Conservation (phyloP, 176 grass and related monocot genomes). For the Zoysia pacifica region DNA sequence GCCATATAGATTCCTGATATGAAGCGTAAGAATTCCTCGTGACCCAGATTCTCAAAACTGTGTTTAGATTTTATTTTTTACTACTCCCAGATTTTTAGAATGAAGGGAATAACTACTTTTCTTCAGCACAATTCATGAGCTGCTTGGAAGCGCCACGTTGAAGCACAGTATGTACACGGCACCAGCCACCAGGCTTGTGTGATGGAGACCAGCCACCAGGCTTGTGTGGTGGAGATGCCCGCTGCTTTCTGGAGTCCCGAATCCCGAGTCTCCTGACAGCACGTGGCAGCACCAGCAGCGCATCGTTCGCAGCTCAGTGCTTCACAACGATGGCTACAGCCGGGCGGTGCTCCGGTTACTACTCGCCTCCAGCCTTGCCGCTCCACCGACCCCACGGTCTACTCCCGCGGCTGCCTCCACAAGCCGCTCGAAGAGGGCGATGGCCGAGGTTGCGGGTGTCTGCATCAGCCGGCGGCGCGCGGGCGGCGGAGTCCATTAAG, state of each 20-base stretch:
- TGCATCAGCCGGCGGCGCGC: background rate
- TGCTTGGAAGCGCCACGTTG: slow-evolving; percentile 31
- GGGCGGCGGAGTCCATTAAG: slow-evolving; percentile 45
- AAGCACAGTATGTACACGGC: background rate
- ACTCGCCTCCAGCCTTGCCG: slow-evolving; percentile 16
- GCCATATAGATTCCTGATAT: background rate
- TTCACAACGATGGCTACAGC: slow-evolving; percentile 10
- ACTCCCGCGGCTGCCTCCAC: background rate
- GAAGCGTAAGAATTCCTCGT: background rate
- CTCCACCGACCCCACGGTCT: background rate
- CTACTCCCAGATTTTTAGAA: no score
- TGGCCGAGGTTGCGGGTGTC: slow-evolving; percentile 23
- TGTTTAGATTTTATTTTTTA: background rate
- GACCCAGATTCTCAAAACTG: no score
- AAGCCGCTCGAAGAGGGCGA: background rate
- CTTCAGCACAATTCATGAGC: background rate
- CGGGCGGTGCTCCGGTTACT: slow-evolving; percentile 17
- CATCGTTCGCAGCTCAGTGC: background rate
- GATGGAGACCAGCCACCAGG: no score
- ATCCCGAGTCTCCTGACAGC: background rate
- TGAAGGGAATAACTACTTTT: background rate
- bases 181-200: background rate
- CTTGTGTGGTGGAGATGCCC: background rate
- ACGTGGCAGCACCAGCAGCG: background rate
- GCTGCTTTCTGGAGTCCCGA: background rate